phyloP scores from a whole-genome alignment of 352 stramenopile genomes.

The Phytophthora aleatoria region DNA sequence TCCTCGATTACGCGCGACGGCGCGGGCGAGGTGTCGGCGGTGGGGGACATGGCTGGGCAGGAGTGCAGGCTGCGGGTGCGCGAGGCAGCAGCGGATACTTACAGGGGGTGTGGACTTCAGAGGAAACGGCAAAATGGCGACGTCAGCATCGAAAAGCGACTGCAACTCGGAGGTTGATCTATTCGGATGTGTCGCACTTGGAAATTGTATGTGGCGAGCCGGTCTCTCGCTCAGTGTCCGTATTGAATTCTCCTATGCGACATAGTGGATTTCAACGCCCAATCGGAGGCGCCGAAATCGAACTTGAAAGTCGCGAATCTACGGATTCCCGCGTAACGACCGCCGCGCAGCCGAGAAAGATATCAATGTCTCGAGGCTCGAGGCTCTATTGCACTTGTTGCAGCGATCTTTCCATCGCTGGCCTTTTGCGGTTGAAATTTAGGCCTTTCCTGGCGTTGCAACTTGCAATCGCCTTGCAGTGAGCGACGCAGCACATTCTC shows the following conservation, averaged over 20 bases:
- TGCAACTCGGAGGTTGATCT: slow-evolving; percentile 15
- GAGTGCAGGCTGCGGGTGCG: slow-evolving; percentile 3
- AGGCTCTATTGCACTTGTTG: background rate
- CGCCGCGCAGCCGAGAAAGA: slow-evolving; percentile 6
- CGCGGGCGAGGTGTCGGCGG: slow-evolving; percentile 20
- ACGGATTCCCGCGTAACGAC: slow-evolving; percentile 29
- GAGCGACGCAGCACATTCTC: slow-evolving; percentile 17
- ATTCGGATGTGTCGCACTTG: slow-evolving; percentile 20
- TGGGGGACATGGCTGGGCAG: slow-evolving; percentile 31
- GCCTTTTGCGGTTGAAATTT: slow-evolving; percentile 7
- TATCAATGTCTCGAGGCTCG: background rate
- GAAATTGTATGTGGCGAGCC: slow-evolving; percentile 15
- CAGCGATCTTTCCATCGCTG: slow-evolving; percentile 24
- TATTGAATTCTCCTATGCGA: slow-evolving; percentile 30
- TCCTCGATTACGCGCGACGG: slow-evolving; percentile 33
- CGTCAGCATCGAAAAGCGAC: slow-evolving; percentile 5
- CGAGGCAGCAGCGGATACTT: slow-evolving; percentile 4
- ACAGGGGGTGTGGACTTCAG: slow-evolving; percentile 1
- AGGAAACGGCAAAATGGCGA: slow-evolving; percentile 32
- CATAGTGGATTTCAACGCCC: slow-evolving; percentile 3
- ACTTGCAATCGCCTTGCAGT: slow-evolving; percentile 1
- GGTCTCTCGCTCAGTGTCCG: slow-evolving; percentile 5
- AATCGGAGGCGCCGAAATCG: slow-evolving; percentile 10
- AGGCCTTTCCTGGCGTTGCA: slow-evolving; percentile 6
- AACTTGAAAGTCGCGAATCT: slow-evolving; percentile 28